Evolutionary conservation across 1,139 yeast species (phyloP).

Genomic region (Yamadazyma triangularis): DNA sequence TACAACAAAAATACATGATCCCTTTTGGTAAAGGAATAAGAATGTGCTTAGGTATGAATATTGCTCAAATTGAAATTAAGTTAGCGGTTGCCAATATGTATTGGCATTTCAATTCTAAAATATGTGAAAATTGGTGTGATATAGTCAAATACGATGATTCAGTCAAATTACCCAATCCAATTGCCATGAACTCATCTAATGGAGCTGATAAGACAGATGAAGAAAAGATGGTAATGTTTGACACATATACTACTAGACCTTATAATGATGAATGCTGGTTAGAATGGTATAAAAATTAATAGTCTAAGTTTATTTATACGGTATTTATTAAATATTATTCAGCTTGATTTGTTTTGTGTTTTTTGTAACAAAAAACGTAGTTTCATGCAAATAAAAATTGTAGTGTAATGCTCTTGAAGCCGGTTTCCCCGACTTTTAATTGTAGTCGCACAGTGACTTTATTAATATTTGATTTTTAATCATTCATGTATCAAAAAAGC

Average conservation of each 20-base stretch:
- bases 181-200: slow-evolving; percentile 16
- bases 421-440: no score
- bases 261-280: slow-evolving; percentile 50
- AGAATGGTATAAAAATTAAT: slow-evolving; percentile 24
- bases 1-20: slow-evolving; percentile 54
- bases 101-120: slow-evolving; percentile 36
- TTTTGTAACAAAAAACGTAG: no score
- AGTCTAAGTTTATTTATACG: slow-evolving; percentile 3
- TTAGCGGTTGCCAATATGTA: slow-evolving; percentile 51
- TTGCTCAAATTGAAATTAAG: slow-evolving; percentile 66
- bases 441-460: no score
- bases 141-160: slow-evolving; percentile 15
- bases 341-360: no score
- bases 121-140: slow-evolving; percentile 44
- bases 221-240: slow-evolving; percentile 49
- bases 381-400: no score
- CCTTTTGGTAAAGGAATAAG: slow-evolving; percentile 74
- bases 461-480: no score
- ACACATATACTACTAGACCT: slow-evolving; percentile 50
- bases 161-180: slow-evolving; percentile 12
- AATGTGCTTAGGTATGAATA: slow-evolving; percentile 70
- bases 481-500: no score
- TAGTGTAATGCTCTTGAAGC: no score
- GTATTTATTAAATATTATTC: slow-evolving; percentile 1
- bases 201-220: slow-evolving; percentile 29